These are phyloP conservation scores for Caryocar brasiliense DNA, from an alignment of 441 rosid species.

Conservation along the genomic window DNA sequence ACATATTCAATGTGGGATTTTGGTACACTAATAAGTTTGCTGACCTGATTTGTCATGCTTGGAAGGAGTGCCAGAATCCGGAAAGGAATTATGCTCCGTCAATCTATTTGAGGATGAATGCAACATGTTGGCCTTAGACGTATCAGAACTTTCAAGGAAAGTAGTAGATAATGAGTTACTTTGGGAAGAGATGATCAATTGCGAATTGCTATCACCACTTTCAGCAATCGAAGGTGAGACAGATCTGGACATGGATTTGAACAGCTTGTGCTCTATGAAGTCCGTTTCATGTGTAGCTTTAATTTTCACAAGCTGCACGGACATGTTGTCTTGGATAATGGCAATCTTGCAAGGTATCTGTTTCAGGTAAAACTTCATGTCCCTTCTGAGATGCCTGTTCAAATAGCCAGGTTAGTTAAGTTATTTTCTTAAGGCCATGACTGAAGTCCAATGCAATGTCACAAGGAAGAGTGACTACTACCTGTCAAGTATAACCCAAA, in stretches of 20 bases:
- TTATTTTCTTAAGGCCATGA: no score
- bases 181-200: constrained; percentile 3
- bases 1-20: no score
- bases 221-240: constrained; percentile 16
- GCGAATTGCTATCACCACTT: constrained; percentile 12
- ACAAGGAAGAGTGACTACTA: constrained; percentile 20
- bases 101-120: constrained; percentile 11
- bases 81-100: not conserved
- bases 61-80: constrained; percentile 14
- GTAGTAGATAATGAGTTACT: constrained; percentile 2
- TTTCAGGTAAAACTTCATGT: constrained; percentile 31
- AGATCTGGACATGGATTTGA: constrained; percentile 29
- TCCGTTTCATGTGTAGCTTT: constrained; percentile 12
- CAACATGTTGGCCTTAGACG: not conserved
- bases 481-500: constrained; percentile 54
- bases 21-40: not conserved
- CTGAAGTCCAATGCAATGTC: not conserved
- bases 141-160: constrained; percentile 14
- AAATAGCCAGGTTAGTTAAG: not conserved
- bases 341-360: constrained; percentile 49
- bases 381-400: constrained; percentile 44
- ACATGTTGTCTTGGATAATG: constrained; percentile 30
- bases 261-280: constrained; percentile 16
- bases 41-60: constrained; percentile 26
- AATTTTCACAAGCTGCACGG: constrained; percentile 23